phyloP scores from a whole-genome alignment of 2,329 filamentous ascomycete species.

The Talaromyces islandicus region DNA sequence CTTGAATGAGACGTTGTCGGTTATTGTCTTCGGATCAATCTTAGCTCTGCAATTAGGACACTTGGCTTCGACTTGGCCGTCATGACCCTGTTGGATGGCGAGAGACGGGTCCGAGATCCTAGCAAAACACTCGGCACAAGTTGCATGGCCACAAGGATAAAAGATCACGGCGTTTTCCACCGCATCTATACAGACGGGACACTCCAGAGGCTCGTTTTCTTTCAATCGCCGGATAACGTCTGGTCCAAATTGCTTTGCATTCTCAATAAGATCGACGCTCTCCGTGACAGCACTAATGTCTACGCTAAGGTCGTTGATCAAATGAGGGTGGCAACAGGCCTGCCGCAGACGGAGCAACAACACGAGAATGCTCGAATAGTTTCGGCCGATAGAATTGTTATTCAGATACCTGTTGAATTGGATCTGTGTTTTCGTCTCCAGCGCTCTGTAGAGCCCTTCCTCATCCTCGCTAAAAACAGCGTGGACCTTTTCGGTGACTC shows the following conservation, averaged over 20 bases:
- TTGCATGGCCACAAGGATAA: conserved; percentile 75
- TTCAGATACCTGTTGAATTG: conserved; percentile 73
- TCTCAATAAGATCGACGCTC: conserved; percentile 52
- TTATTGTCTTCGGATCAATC: conserved; percentile 63
- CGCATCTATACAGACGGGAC: conserved; percentile 75
- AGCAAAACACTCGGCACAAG: conserved; percentile 70
- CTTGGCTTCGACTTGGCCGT: conserved; percentile 47
- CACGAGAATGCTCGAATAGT: conserved; percentile 76
- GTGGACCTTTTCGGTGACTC: conserved; percentile 56
- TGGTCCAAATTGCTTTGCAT: conserved; percentile 56
- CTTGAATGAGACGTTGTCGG: conserved; percentile 68
- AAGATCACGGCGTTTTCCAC: conserved; percentile 70
- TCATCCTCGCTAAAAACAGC: conserved; percentile 65
- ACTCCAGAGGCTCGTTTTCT: conserved; percentile 60
- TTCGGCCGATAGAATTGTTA: conserved; percentile 59
- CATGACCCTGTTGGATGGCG: conserved; percentile 55
- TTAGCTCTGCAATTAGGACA: conserved; percentile 71
- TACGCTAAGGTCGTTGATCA: conserved; percentile 61
- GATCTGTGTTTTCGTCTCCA: conserved; percentile 62
- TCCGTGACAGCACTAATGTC: conserved; percentile 42
- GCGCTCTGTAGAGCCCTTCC: conserved; percentile 55
- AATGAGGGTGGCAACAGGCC: conserved; percentile 70
- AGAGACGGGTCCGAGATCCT: conserved; percentile 59
- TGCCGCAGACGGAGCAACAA: conserved; percentile 74
- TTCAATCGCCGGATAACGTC: conserved; percentile 64